Conservation (phyloP, 176 grass and related monocot species). For the Paspalum vaginatum region DNA sequence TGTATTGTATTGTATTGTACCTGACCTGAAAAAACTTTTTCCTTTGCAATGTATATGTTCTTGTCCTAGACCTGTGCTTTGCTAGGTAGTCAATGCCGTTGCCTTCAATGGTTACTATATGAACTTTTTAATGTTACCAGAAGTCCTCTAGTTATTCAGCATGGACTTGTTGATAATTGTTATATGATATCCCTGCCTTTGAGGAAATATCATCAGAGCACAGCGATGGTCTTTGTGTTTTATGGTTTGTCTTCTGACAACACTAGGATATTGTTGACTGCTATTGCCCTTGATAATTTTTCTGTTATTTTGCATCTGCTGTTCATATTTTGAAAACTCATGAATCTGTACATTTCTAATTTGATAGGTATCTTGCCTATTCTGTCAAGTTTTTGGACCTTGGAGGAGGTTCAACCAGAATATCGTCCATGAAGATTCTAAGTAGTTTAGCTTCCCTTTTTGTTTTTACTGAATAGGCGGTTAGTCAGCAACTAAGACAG, state of each 20-base stretch:
- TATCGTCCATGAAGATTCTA: neutral
- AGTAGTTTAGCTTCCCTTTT: conserved; percentile 29
- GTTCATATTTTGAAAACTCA: neutral
- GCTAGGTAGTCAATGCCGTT: too few species aligned
- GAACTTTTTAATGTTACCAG: too few species aligned
- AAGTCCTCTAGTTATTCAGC: too few species aligned
- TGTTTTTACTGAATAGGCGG: conserved; percentile 19
- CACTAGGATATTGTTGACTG: neutral
- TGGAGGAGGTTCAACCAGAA: neutral
- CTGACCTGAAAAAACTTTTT: too few species aligned
- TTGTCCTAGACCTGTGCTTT: too few species aligned
- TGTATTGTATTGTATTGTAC: too few species aligned
- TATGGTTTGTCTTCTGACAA: neutral
- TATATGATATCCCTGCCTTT: too few species aligned
- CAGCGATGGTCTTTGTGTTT: neutral
- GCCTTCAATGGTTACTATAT: too few species aligned
- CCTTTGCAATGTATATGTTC: too few species aligned
- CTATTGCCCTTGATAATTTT: neutral
- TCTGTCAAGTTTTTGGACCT: neutral
- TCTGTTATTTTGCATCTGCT: neutral
- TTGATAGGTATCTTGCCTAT: neutral
- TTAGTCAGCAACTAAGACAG: conserved; percentile 10
- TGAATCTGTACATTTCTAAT: neutral
- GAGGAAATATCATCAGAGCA: neutral
- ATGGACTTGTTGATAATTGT: too few species aligned